Conservation (phyloP, 768 basidiomycete genomes). For the Suillus weaverae region DNA sequence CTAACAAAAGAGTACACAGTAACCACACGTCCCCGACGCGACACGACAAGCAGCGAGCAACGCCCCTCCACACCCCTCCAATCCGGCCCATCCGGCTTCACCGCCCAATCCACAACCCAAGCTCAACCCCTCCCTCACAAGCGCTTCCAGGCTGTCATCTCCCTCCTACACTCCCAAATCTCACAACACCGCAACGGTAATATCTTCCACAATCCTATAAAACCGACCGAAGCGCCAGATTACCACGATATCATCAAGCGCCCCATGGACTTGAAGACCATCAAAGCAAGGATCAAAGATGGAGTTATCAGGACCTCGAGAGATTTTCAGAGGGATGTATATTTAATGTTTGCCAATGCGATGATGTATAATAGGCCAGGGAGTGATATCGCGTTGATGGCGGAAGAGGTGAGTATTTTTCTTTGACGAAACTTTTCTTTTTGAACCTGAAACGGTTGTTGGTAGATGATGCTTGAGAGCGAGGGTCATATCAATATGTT, state of each 20-base stretch:
- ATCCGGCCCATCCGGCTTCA: not conserved
- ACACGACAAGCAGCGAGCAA: slow-evolving; percentile 18
- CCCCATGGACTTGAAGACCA: slow-evolving; percentile 95
- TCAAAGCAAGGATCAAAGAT: slow-evolving; percentile 83
- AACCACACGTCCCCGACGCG: slow-evolving; percentile 18
- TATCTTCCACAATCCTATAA: slow-evolving; percentile 90
- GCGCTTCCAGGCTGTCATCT: slow-evolving; percentile 79
- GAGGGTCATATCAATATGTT: slow-evolving; percentile 67
- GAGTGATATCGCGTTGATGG: slow-evolving; percentile 86
- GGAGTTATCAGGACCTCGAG: slow-evolving; percentile 76
- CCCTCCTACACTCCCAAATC: slow-evolving; percentile 78
- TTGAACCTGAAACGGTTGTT: not conserved
- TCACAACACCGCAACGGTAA: slow-evolving; percentile 85
- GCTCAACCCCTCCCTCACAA: slow-evolving; percentile 45
- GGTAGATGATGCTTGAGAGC: slow-evolving; percentile 75
- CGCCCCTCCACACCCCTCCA: slow-evolving; percentile 20
- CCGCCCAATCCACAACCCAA: slow-evolving; percentile 1
- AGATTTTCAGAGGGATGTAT: slow-evolving; percentile 89
- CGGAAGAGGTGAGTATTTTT: slow-evolving; percentile 73
- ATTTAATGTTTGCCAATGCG: slow-evolving; percentile 94
- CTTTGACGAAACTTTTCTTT: not conserved
- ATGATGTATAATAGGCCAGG: slow-evolving; percentile 94
- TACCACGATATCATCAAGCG: slow-evolving; percentile 90
- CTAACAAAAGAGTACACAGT: slow-evolving; percentile 8
- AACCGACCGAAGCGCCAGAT: slow-evolving; percentile 83